Evolutionary conservation across 1,284 basidiomycete species (phyloP).

Genomic region (Apiotrichum mycotoxinovorans): DNA sequence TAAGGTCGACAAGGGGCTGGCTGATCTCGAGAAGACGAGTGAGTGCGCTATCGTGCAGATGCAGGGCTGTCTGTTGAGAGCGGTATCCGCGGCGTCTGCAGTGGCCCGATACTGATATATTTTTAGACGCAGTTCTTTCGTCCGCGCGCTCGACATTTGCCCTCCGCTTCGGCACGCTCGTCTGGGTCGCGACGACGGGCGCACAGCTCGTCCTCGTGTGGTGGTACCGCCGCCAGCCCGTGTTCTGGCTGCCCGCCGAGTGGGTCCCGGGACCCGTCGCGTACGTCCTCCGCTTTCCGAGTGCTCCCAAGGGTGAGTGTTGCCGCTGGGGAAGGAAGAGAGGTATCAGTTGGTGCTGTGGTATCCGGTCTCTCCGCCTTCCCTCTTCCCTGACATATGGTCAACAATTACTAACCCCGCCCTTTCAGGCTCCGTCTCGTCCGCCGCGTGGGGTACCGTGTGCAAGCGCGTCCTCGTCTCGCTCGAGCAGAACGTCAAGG

Average conservation of each 20-base stretch:
- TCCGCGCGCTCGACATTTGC: conserved; percentile 66
- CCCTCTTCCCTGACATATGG: neutral
- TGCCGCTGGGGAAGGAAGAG: neutral
- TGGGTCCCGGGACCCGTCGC: conserved; percentile 76
- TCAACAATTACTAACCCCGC: neutral
- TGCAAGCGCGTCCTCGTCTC: conserved; percentile 72
- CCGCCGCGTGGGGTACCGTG: conserved; percentile 85
- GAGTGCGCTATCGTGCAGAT: too few relatives aligned
- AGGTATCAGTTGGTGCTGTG: neutral
- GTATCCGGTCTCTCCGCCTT: neutral
- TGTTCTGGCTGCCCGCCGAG: conserved; percentile 81
- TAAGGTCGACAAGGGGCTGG: conserved; percentile 86
- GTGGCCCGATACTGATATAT: too few relatives aligned
- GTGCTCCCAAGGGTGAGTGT: conserved; percentile 42
- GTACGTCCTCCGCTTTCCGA: conserved; percentile 64
- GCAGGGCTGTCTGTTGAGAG: neutral
- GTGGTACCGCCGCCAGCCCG: conserved; percentile 82
- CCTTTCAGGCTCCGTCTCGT: conserved; percentile 73
- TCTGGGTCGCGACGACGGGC: conserved; percentile 82
- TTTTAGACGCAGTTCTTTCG: conserved; percentile 69
- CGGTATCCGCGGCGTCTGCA: too few relatives aligned
- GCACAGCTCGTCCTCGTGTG: conserved; percentile 75
- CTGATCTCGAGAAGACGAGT: conserved; percentile 91
- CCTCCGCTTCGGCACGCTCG: conserved; percentile 64
- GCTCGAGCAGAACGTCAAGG: conserved; percentile 65